Base-by-base conservation (phyloP, 495 filamentous ascomycete species). In the Penicillium atrosanguineum region DNA sequence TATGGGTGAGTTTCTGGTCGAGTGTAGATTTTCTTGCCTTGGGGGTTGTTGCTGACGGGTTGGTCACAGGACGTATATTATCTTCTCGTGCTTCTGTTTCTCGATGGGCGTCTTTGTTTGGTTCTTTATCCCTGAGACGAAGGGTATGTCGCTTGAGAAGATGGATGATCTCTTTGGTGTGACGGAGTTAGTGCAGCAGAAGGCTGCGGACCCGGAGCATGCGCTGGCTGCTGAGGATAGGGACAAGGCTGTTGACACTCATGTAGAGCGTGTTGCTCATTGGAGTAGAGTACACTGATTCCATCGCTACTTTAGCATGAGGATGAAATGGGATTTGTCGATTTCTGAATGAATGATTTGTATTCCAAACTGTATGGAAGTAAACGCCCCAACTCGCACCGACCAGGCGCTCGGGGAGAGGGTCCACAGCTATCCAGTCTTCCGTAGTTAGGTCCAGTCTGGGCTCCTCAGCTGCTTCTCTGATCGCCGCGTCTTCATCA, bases 41-140 rank as follows among this genome's bases (percentile, higher is more conserved):
- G 43, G 77, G 80, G 51, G 79, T 77, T 20, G 11, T 54, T 55
- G 21, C 55, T 63, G 40, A 67, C 46, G 6, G 12, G 0, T 36
- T 6, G 15, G 0, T 36, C 41, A 6, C n/a, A 69, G 70, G 4
- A 72, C 69, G 1, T 72, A 74, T 47, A 56, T 76, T 29, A 74
- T 76, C 14, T 76, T 74, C 45, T 39, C 68, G 8, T 74, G 63
- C 52, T 89, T 88, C 69, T 87, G 86, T 64, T 79, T 86, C 60
- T 69, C 69, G 29, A 89, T 88, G 82, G 75, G 79, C 49, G 60
- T 83, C 53, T 88, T 87, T 52, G 84, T 86, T 11, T 86, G 79
- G 77, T 87, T 90, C 73, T 84, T 86, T 48, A 78, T 89, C 37
- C 86, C 85, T 1, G 86, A 90, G 69, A 90, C 87, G 1, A 90